Percentiles rank a stretch among this genome's conserved stretches.
Evolutionary conservation across 2,329 filamentous ascomycete genomes (phyloP).

Genomic region (Podosphaera aphanis): DNA sequence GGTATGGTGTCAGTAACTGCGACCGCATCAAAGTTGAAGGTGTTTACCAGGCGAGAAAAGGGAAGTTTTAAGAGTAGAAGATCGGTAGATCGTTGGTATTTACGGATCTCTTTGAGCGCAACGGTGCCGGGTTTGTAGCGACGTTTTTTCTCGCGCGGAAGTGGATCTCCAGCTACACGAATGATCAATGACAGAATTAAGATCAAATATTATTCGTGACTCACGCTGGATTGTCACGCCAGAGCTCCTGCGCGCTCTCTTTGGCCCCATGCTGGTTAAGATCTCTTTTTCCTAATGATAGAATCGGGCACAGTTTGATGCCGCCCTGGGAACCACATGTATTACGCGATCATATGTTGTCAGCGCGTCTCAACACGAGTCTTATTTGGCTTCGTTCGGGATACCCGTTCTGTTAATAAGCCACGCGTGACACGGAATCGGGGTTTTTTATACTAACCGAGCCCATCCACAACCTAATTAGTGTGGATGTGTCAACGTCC

Average conservation of each 20-base stretch:
- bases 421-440: too few species aligned
- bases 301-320: too few species aligned
- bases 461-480: too few species aligned
- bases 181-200: neutral
- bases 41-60: conserved; percentile 47
- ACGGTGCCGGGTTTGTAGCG: conserved; percentile 61
- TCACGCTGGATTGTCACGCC: conserved; percentile 3
- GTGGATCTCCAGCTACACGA: conserved; percentile 39
- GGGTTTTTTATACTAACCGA: too few species aligned
- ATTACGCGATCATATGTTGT: too few species aligned
- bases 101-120: conserved; percentile 75
- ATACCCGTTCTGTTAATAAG: too few species aligned
- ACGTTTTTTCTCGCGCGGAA: conserved; percentile 35
- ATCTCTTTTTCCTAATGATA: neutral
- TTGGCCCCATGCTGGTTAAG: neutral
- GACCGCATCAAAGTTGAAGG: conserved; percentile 1
- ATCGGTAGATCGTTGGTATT: conserved; percentile 75
- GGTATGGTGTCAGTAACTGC: conserved; percentile 2
- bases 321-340: too few species aligned
- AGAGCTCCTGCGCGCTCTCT: neutral
- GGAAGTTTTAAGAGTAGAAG: conserved; percentile 62
- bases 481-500: too few species aligned
- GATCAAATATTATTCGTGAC: neutral
- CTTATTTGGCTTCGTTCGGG: too few species aligned
- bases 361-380: too few species aligned